Evolutionary conservation across 306 rosid genomes (phyloP).

Genomic region (Cicer bijugum): DNA sequence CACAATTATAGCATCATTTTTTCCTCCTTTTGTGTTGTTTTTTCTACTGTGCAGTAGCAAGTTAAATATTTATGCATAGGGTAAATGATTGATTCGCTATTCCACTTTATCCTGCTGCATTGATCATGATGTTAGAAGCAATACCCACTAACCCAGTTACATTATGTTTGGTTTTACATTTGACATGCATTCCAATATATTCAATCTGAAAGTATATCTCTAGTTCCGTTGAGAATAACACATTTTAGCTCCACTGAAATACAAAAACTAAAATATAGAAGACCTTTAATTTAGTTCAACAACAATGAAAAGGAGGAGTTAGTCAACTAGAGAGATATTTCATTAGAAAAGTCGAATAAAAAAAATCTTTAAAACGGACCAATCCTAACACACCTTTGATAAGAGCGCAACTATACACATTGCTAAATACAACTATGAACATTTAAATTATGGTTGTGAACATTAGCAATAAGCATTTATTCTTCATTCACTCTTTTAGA

Average conservation of each 20-base stretch:
- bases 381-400: background rate
- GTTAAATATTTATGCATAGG: no score
- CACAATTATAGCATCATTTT: background rate
- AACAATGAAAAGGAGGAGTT: background rate
- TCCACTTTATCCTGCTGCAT: no score
- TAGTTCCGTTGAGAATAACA: background rate
- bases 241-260: background rate
- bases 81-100: no score
- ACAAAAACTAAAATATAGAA: background rate
- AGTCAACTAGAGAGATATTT: background rate
- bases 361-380: background rate
- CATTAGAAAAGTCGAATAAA: background rate
- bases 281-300: background rate
- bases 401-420: background rate
- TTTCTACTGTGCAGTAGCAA: background rate
- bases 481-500: background rate
- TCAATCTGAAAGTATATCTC: background rate
- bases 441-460: background rate
- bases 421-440: background rate
- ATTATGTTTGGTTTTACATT: background rate
- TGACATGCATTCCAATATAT: background rate
- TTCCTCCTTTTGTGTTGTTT: background rate
- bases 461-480: conserved; percentile 1
- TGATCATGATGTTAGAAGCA: background rate
- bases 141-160: background rate